Base-by-base conservation (phyloP, 208 protist species). In the Trypanosoma conorhini region DNA sequence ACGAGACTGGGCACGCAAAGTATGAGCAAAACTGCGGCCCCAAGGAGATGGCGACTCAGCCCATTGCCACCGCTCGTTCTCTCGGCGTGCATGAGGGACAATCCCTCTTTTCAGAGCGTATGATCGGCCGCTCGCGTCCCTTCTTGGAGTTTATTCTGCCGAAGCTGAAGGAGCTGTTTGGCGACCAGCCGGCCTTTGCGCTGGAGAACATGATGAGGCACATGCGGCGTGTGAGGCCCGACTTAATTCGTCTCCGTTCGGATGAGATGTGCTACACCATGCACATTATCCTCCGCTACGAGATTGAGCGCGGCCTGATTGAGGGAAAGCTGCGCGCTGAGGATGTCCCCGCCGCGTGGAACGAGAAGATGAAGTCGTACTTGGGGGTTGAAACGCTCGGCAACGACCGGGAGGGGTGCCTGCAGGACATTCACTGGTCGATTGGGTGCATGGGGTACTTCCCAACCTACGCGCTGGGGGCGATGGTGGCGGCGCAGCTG, bases 341-440 rank as follows among this genome's bases (percentile, higher is more conserved):
- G 40, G 91, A 95, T 31, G 72, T 98, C 46, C 91, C 92, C 24
- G 66, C 66, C 10, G 82, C 88, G 58, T 96, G 91, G 91, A 91
- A 91, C 60, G 79, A 77, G 28, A 94, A 95, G 79, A 95, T 96
- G 87, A 81, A 94, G 74, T 72, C 73, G 48, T 95, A 96, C 72
- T 70, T 97, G 7, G 91, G 88, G 30, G 62, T 96, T n/a, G 78
- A 88, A 5, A 90, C 91, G n/a, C 51, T 78, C 22, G 88, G 84
- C 21, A 85, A 89, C 59, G 82, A 92, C 60, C 72, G 87, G 38
- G 21, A 89, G 2, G 92, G 94, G 28, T 93, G 87, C 69, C 69
- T 96, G 40, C 91, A 98, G 73, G 94, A 98, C 66, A 77, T 97
- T 22, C 94, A 98, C 73, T 98, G 94, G 94, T 74, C 79, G n/a